phyloP scores from a whole-genome alignment of 2,329 filamentous ascomycete species.

The Claviceps maximensis region DNA sequence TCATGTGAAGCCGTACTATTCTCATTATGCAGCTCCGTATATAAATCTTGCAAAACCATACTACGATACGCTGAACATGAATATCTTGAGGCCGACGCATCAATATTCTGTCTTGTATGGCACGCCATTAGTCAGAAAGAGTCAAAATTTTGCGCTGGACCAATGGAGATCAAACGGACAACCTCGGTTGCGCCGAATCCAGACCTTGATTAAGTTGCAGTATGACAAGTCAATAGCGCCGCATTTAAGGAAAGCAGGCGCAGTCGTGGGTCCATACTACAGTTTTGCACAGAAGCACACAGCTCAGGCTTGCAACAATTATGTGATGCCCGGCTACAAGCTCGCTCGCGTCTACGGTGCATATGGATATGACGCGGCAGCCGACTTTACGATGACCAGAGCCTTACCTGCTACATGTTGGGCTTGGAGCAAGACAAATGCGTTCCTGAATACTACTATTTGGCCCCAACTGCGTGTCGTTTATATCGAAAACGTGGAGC shows the following conservation, averaged over 20 bases:
- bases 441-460: conserved; percentile 62
- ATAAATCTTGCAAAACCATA: conserved; percentile 68
- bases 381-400: conserved; percentile 53
- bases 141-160: conserved; percentile 48
- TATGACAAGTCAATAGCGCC: conserved; percentile 64
- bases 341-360: conserved; percentile 61
- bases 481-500: conserved; percentile 87
- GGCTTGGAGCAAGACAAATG: conserved; percentile 53
- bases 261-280: conserved; percentile 58
- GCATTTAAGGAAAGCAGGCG: conserved; percentile 50
- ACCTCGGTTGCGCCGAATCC: conserved; percentile 58
- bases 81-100: conserved; percentile 55
- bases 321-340: conserved; percentile 63
- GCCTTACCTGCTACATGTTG: conserved; percentile 60
- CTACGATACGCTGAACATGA: conserved; percentile 46
- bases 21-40: conserved; percentile 72
- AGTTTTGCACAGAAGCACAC: conserved; percentile 48
- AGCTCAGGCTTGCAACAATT: conserved; percentile 55
- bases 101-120: conserved; percentile 59
- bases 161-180: conserved; percentile 72
- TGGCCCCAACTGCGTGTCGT: conserved; percentile 71
- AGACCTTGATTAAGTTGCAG: conserved; percentile 44
- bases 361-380: conserved; percentile 53
- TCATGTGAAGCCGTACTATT: conserved; percentile 73
- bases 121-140: conserved; percentile 57